Conservation (phyloP, 192 early-diverging fungal genomes). For the Dissophora ornata region DNA sequence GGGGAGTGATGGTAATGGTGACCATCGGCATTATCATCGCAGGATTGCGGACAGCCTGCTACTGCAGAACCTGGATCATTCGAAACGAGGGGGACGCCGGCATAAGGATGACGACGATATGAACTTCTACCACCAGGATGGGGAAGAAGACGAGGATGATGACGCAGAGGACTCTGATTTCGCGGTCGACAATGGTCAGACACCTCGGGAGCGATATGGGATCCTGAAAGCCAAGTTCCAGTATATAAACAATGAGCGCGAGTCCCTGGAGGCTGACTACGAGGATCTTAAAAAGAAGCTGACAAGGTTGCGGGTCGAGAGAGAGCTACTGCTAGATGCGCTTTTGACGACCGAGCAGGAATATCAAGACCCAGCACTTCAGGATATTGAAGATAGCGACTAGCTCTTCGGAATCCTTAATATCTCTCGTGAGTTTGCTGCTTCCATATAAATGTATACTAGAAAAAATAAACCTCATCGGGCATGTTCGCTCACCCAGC, state of each 20-base stretch:
- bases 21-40: constrained; percentile 15
- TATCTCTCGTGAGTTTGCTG: too few species aligned
- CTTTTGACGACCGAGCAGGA: constrained; percentile 20
- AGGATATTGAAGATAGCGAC: constrained; percentile 46
- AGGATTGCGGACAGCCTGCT: constrained; percentile 16
- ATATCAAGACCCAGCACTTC: constrained; percentile 39
- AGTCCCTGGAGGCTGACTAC: constrained; percentile 39
- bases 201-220: constrained; percentile 30
- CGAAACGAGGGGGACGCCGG: constrained; percentile 7
- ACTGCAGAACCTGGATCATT: constrained; percentile 13
- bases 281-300: constrained; percentile 46
- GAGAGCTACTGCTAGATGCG: constrained; percentile 38
- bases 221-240: constrained; percentile 44
- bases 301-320: constrained; percentile 22
- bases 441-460: background rate
- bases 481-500: too few species aligned
- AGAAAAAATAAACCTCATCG: background rate
- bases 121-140: background rate
- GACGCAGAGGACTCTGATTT: constrained; percentile 46
- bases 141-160: constrained; percentile 20
- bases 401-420: background rate
- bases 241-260: constrained; percentile 50
- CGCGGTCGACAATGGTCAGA: constrained; percentile 37
- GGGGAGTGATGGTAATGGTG: constrained; percentile 8
- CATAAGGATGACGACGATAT: background rate